Base-by-base conservation (phyloP, 805 yeast genomes). In the Pichia heedii region DNA sequence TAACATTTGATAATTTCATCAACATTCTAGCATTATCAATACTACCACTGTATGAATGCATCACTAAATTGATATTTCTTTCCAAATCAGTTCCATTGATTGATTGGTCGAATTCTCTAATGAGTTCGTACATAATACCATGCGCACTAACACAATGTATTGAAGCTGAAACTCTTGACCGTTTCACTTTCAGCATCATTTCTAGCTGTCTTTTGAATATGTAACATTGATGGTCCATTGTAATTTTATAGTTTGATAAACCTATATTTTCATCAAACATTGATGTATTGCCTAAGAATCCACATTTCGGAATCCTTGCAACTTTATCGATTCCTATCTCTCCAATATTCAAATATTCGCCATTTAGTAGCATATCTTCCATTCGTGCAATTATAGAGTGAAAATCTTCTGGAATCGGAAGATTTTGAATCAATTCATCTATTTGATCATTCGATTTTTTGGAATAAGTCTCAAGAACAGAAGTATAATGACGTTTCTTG, bases 11-110 rank as follows among this genome's bases (percentile, higher is more conserved):
- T 37, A 74, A 54, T 47, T 62, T 63, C 39, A 73, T 54, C 70
- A 81, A 74, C 36, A 66, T 42, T 42, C 65, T 56, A 15, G 81
- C 74, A 46, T 79, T 86, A 36, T 87, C 96, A 0, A 69, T 49
- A 2, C 95, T 81, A 0, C 97, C 97, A 8, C 87, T 77, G 59
- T 79, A 93, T 0, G 96, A 86, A 57, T 90, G 97, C 21, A 93
- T 67, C 33, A 85, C 76, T 1, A 88, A 61, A 3, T 66, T 57
- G 3, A 72, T 60, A 11, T 60, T 57, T 2, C 52, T 50, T 10
- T 13, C 16, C 5, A 16, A 2, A 2, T 11, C 1, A 9, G 8
- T 12, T 20, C 3, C 32, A 13, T 13, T 13, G 3, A 29, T 29
- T 3, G 7, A 13, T 4, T 4, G 8, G 4, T 36, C 26, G 33